Conservation (phyloP, 495 filamentous ascomycete species). For the Aspergillus affinis region DNA sequence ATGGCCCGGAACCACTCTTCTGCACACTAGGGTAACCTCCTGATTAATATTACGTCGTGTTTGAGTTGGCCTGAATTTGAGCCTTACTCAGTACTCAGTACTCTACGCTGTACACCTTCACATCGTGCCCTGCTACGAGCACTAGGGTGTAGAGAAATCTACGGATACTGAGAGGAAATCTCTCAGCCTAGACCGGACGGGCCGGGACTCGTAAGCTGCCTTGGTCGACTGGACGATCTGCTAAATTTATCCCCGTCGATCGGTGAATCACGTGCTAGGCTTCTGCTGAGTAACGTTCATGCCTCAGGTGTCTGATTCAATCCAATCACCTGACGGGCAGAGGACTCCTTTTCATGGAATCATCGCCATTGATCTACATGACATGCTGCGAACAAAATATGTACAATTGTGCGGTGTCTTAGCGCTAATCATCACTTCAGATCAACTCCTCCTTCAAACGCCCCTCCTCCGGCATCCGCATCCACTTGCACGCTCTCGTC, state of each 20-base stretch:
- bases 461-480: conserved; percentile 53
- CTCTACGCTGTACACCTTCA: too few relatives aligned
- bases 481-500: conserved; percentile 58
- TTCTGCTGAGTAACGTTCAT: neutral
- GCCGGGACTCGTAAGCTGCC: conserved; percentile 10
- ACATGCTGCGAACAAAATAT: neutral
- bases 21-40: neutral
- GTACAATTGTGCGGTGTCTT: neutral
- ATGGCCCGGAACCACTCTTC: conserved; percentile 8
- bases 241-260: neutral
- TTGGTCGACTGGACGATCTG: conserved; percentile 1
- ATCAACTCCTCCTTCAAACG: conserved; percentile 37
- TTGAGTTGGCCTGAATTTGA: conserved; percentile 2
- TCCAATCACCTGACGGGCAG: conserved; percentile 5
- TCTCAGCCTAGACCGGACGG: too few relatives aligned
- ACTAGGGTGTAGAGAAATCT: neutral
- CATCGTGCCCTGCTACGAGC: too few relatives aligned
- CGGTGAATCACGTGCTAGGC: neutral
- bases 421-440: neutral
- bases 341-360: neutral
- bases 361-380: neutral
- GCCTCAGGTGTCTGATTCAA: neutral
- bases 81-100: too few relatives aligned
- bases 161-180: neutral
- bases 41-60: neutral